A percentile compares a stretch with the other conserved stretches of the same genome.
Conservation (phyloP, 176 grass and related monocot genomes). For the Aegilops sharonensis region DNA sequence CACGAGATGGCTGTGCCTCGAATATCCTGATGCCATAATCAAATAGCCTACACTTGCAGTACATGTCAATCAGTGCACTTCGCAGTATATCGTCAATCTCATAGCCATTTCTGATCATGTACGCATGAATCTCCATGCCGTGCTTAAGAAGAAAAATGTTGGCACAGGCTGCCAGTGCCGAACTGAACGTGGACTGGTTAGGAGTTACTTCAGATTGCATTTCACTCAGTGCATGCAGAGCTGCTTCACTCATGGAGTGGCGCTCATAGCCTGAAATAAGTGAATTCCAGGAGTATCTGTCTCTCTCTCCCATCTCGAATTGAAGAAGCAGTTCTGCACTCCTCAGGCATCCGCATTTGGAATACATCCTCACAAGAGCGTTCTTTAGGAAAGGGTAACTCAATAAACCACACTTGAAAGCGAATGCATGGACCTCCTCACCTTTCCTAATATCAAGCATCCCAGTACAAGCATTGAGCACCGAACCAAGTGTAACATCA, state of each 20-base stretch:
- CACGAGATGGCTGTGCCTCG: conserved; percentile 42
- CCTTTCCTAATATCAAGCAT: conserved; percentile 67
- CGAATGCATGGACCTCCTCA: conserved; percentile 61
- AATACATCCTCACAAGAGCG: conserved; percentile 76
- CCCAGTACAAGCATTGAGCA: conserved; percentile 68
- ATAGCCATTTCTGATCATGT: conserved; percentile 72
- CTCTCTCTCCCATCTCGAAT: conserved; percentile 51
- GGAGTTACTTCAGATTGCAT: conserved; percentile 67
- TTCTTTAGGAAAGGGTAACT: conserved; percentile 50
- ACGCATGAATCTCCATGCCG: conserved; percentile 88
- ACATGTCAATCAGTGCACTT: conserved; percentile 88
- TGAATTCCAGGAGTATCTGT: conserved; percentile 78
- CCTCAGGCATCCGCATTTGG: conserved; percentile 74
- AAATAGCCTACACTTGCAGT: conserved; percentile 81
- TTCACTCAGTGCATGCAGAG: conserved; percentile 56
- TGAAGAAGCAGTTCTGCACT: conserved; percentile 59
- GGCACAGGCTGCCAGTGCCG: conserved; percentile 78
- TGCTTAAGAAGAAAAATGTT: conserved; percentile 76
- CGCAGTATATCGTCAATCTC: conserved; percentile 71
- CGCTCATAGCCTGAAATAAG: conserved; percentile 78
- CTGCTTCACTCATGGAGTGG: conserved; percentile 68
- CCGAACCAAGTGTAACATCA: conserved; percentile 51
- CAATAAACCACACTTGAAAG: conserved; percentile 44
- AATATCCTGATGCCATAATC: conserved; percentile 75
- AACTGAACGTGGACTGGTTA: conserved; percentile 68